These are phyloP conservation scores for Voacanga thouarsii DNA, from an alignment of 257 asterid genomes.

Conservation along the genomic window DNA sequence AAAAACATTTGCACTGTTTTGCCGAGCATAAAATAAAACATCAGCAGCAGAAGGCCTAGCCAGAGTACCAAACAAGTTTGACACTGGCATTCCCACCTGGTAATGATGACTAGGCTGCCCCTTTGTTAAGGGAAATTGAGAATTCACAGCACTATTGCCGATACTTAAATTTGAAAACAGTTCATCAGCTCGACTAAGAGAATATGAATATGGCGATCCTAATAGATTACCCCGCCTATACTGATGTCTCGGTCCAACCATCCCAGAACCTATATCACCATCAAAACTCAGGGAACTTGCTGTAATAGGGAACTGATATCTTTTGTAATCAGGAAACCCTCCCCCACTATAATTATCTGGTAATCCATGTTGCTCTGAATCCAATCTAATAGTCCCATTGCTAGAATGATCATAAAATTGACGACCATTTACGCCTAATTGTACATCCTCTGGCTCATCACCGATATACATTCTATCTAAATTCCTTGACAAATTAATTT, in stretches of 20 bases:
- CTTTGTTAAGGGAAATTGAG: slow-evolving; percentile 31
- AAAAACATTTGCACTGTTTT: slow-evolving; percentile 31
- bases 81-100: slow-evolving; percentile 35
- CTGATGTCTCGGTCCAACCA: slow-evolving; percentile 37
- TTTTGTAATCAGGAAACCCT: slow-evolving; percentile 30
- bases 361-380: slow-evolving; percentile 25
- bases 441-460: slow-evolving; percentile 37
- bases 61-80: slow-evolving; percentile 27
- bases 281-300: slow-evolving; percentile 30
- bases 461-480: slow-evolving; percentile 49
- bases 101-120: slow-evolving; percentile 24
- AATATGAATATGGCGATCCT: slow-evolving; percentile 29
- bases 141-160: slow-evolving; percentile 23
- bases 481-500: slow-evolving; percentile 36
- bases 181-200: slow-evolving; percentile 28
- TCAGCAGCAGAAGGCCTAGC: slow-evolving; percentile 33
- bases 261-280: slow-evolving; percentile 26
- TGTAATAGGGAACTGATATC: slow-evolving; percentile 32
- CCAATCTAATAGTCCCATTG: slow-evolving; percentile 21
- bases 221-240: slow-evolving; percentile 23
- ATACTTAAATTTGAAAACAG: slow-evolving; percentile 28
- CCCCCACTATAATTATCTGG: slow-evolving; percentile 23
- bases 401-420: slow-evolving; percentile 29
- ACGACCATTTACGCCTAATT: slow-evolving; percentile 22
- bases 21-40: slow-evolving; percentile 22